Evolutionary conservation across 768 basidiomycete genomes (phyloP).

Genomic region (Suillus clintonianus): DNA sequence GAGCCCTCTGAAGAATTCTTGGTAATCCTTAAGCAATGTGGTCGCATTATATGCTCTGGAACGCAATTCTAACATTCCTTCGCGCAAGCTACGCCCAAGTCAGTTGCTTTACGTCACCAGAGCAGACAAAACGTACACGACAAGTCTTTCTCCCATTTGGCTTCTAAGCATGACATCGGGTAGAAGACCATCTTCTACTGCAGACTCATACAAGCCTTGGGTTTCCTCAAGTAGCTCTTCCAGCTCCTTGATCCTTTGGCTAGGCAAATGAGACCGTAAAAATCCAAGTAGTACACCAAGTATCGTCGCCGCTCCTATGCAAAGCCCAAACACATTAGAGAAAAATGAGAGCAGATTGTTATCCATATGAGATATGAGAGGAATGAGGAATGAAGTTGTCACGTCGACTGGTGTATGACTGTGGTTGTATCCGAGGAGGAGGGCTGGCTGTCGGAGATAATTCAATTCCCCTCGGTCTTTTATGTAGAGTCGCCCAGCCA

Average conservation of each 20-base stretch:
- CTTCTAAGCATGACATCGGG: background rate
- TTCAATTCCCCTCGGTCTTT: background rate
- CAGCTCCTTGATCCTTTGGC: constrained; percentile 3
- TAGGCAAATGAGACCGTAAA: constrained; percentile 1
- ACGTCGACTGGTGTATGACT: no score
- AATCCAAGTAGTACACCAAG: background rate
- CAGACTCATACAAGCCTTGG: background rate
- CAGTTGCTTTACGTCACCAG: background rate
- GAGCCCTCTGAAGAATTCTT: background rate
- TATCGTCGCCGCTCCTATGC: background rate
- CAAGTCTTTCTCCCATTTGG: background rate
- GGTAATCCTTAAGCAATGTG: background rate
- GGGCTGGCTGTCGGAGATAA: no score
- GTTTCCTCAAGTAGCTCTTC: background rate
- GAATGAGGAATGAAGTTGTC: background rate
- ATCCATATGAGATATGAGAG: no score
- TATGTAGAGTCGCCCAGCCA: background rate
- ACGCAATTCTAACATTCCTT: background rate
- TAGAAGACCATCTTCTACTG: background rate
- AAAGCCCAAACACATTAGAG: constrained; percentile 4
- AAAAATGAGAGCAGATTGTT: background rate
- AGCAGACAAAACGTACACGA: background rate
- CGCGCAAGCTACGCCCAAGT: background rate
- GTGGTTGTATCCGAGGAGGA: no score
- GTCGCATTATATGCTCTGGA: background rate